A percentile compares a stretch with the other conserved stretches of the same genome.
Evolutionary conservation across 176 grass and related monocot species (phyloP).

Genomic region (Carex kokanica): DNA sequence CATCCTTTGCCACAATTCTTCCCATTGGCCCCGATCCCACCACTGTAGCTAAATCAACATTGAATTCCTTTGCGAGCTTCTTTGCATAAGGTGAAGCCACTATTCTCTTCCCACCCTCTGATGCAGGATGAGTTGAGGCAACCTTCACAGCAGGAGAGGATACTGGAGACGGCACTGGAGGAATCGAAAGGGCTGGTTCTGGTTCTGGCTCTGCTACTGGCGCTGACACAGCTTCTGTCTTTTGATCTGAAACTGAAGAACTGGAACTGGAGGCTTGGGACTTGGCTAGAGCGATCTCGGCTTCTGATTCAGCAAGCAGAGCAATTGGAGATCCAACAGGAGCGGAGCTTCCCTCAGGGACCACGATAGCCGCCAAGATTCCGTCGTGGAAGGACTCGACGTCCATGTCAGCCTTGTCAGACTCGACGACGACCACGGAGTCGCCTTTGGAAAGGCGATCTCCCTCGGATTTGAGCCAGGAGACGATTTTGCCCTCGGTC

Average conservation of each 20-base stretch:
- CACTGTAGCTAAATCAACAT: constrained; percentile 55
- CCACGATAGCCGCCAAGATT: constrained; percentile 76
- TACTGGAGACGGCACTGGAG: constrained; percentile 29
- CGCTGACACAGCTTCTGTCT: constrained; percentile 1
- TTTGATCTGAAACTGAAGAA: constrained; percentile 8
- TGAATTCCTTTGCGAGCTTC: constrained; percentile 90
- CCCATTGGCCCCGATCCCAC: constrained; percentile 71
- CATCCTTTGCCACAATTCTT: constrained; percentile 87
- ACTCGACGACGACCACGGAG: constrained; percentile 95
- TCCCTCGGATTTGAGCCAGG: constrained; percentile 85
- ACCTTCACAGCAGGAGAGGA: constrained; percentile 32
- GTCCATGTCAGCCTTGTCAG: constrained; percentile 99
- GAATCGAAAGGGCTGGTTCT: constrained; percentile 5
- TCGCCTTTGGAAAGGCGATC: constrained; percentile 83
- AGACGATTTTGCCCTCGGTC: constrained; percentile 97
- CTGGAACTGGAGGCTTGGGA: constrained; percentile 54
- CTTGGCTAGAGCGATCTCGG: constrained; percentile 65
- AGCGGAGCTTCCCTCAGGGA: constrained; percentile 66
- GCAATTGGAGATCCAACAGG: constrained; percentile 95
- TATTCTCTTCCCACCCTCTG: constrained; percentile 61
- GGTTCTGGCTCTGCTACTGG: constrained; percentile 29
- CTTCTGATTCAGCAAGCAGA: constrained; percentile 87
- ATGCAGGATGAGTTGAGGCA: constrained; percentile 42
- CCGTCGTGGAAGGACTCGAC: constrained; percentile 98
- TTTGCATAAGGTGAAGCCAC: constrained; percentile 93